Percentiles rank a stretch among this genome's conserved stretches.
Conservation (phyloP, 164 flowering plant genomes). For the Nymphaea colorata region DNA sequence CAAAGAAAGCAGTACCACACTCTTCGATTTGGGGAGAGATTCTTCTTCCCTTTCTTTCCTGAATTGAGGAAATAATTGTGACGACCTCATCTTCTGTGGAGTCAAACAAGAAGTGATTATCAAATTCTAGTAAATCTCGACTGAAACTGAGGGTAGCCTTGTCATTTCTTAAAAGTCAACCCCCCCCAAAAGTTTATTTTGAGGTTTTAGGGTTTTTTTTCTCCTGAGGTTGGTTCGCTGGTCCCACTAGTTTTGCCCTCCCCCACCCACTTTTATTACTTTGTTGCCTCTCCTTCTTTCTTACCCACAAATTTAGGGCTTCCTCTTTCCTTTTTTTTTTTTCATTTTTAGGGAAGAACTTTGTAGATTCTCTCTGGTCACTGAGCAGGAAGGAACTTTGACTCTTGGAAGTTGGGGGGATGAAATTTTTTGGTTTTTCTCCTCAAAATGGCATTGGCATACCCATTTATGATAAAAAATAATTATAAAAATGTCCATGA, state of each 20-base stretch:
- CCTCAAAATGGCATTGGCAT: too few relatives aligned
- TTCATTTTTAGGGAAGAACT: not conserved
- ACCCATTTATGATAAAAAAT: too few relatives aligned
- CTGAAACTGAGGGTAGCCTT: too few relatives aligned
- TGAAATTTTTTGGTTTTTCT: not conserved
- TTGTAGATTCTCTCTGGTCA: not conserved
- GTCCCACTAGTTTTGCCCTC: not conserved
- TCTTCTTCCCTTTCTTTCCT: not conserved
- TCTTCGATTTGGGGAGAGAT: not conserved
- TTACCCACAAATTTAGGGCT: not conserved
- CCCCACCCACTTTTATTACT: not conserved
- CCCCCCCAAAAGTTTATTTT: too few relatives aligned
- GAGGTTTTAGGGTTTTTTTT: not conserved
- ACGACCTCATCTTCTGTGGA: not conserved
- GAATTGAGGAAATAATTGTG: not conserved
- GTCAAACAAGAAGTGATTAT: too few relatives aligned
- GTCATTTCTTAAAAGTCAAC: too few relatives aligned
- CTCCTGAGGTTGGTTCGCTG: not conserved
- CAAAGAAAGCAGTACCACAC: not conserved
- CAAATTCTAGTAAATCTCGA: too few relatives aligned
- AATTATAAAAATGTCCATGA: too few relatives aligned
- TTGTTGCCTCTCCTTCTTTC: not conserved
- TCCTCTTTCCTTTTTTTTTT: too few relatives aligned
- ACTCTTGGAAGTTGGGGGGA: not conserved
- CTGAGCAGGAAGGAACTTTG: not conserved